A percentile compares a stretch with the other conserved stretches of the same genome.
phyloP scores from a whole-genome alignment of 495 filamentous ascomycete species.

The Penicillium longicatenatum region DNA sequence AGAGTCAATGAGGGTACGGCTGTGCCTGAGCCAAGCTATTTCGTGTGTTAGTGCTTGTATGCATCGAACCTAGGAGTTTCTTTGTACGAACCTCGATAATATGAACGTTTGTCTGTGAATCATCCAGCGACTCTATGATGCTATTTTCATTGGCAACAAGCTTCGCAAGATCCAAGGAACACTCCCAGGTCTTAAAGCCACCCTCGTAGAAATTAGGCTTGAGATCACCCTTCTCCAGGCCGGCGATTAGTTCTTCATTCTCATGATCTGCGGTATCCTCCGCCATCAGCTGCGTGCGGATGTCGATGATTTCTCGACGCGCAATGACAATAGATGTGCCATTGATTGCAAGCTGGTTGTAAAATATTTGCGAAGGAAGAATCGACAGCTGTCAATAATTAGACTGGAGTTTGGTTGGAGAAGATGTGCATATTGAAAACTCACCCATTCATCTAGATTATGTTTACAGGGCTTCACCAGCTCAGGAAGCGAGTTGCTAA shows the following conservation, averaged over 20 bases:
- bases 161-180: constrained; percentile 81
- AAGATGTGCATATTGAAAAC: constrained; percentile 24
- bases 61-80: neutral
- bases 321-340: constrained; percentile 59
- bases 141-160: constrained; percentile 38
- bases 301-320: constrained; percentile 89
- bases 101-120: constrained; percentile 48
- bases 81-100: constrained; percentile 69
- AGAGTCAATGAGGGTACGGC: constrained; percentile 79
- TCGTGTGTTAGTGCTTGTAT: neutral
- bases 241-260: constrained; percentile 49
- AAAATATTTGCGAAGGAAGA: constrained; percentile 79
- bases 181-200: constrained; percentile 99
- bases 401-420: constrained; percentile 43
- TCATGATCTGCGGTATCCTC: constrained; percentile 62
- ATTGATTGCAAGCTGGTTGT: constrained; percentile 59
- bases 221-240: constrained; percentile 80
- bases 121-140: constrained; percentile 12
- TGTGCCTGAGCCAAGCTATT: constrained; percentile 86
- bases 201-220: constrained; percentile 92
- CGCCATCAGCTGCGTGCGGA: constrained; percentile 90
- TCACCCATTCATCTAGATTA: constrained; percentile 50
- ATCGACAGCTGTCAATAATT: constrained; percentile 59
- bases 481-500: constrained; percentile 28
- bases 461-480: constrained; percentile 42